A percentile compares a stretch with the other conserved stretches of the same genome.
phyloP scores from a whole-genome alignment of 2,329 filamentous ascomycete genomes.

The Penicillium verrucosum region DNA sequence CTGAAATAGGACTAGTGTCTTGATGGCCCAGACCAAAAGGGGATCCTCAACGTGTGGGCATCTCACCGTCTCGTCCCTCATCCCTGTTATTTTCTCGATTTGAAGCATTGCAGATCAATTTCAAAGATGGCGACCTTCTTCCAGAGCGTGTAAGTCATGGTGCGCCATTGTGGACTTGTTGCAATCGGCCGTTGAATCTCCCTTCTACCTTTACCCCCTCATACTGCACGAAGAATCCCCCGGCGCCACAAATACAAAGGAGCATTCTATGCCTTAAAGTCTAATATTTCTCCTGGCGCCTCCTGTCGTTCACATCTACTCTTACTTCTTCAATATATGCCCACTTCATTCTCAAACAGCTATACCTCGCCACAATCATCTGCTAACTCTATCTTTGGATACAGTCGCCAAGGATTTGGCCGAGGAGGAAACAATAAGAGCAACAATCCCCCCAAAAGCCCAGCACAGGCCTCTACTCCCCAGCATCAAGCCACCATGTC shows the following conservation, averaged over 20 bases:
- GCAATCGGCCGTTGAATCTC: background rate
- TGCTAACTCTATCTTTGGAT: constrained; percentile 25
- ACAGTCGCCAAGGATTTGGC: constrained; percentile 50
- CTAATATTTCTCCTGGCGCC: constrained; percentile 6
- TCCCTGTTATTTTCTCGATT: constrained; percentile 7
- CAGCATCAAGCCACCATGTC: constrained; percentile 30
- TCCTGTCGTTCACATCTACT: constrained; percentile 1
- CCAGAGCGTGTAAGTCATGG: constrained; percentile 48
- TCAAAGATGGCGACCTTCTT: constrained; percentile 49
- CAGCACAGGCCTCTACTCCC: constrained; percentile 28
- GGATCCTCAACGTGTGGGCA: constrained; percentile 10
- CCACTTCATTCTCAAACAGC: constrained; percentile 3
- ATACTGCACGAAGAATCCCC: constrained; percentile 21
- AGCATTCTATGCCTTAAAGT: constrained; percentile 15
- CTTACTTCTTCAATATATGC: constrained; percentile 6
- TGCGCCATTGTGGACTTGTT: constrained; percentile 1
- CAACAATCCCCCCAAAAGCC: constrained; percentile 40
- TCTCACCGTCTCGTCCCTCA: constrained; percentile 11
- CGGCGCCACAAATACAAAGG: constrained; percentile 21
- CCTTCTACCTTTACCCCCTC: constrained; percentile 16
- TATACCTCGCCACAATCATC: constrained; percentile 10
- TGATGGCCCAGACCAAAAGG: constrained; percentile 19
- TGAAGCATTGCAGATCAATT: constrained; percentile 10
- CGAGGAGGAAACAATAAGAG: constrained; percentile 48
- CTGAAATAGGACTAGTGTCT: constrained; percentile 13